A percentile compares a stretch with the other conserved stretches of the same genome.
phyloP scores from a whole-genome alignment of 2,329 filamentous ascomycete species.

The Botrytis hyacinthi region DNA sequence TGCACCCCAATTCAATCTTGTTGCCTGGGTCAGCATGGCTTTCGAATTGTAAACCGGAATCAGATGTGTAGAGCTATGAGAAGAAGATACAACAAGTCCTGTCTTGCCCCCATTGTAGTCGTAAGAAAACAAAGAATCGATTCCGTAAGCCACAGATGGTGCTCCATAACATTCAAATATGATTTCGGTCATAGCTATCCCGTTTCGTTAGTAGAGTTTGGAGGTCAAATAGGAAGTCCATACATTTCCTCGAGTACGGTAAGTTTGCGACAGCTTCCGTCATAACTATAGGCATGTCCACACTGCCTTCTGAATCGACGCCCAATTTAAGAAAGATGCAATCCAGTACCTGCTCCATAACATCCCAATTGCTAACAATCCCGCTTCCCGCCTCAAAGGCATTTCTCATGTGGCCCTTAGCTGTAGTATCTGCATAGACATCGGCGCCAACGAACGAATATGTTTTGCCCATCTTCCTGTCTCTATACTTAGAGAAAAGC shows the following conservation, averaged over 20 bases:
- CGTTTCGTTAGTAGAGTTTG: constrained; percentile 35
- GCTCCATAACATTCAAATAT: constrained; percentile 94
- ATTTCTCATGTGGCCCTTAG: constrained; percentile 83
- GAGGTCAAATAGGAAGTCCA: constrained; percentile 38
- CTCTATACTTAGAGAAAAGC: constrained; percentile 91
- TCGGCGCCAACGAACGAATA: constrained; percentile 91
- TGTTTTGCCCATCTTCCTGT: constrained; percentile 87
- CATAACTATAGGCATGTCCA: constrained; percentile 89
- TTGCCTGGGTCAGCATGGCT: constrained; percentile 79
- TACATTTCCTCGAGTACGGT: constrained; percentile 83
- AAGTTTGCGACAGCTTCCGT: constrained; percentile 93
- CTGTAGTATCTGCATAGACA: constrained; percentile 91
- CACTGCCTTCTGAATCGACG: constrained; percentile 71
- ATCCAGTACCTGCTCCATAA: constrained; percentile 90
- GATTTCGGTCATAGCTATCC: constrained; percentile 89
- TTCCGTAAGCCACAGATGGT: constrained; percentile 86
- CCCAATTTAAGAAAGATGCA: constrained; percentile 94
- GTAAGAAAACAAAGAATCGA: constrained; percentile 96
- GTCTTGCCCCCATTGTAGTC: constrained; percentile 79
- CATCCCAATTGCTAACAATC: constrained; percentile 96
- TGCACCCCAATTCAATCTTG: constrained; percentile 91
- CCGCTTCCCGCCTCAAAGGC: constrained; percentile 89
- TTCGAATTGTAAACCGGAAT: constrained; percentile 90
- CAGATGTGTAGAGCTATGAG: constrained; percentile 89
- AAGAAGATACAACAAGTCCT: constrained; percentile 86